These are phyloP conservation scores for Forsythia suspensa DNA, from an alignment of 257 asterid species.

Conservation along the genomic window DNA sequence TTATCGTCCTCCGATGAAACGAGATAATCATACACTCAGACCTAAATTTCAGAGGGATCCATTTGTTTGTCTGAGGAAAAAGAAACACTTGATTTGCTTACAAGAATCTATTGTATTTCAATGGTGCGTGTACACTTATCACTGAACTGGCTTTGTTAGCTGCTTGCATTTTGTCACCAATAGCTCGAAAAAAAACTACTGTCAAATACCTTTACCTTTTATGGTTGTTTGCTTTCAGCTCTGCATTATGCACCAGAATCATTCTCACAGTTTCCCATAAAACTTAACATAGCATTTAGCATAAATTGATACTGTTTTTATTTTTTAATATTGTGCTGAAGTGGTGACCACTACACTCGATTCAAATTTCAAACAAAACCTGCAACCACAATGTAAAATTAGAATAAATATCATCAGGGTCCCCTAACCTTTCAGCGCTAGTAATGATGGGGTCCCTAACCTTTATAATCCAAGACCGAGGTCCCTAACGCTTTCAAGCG, in stretches of 20 bases:
- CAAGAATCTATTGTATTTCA: not conserved
- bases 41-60: not conserved
- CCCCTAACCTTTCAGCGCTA: too few species aligned
- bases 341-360: too few species aligned
- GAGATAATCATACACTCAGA: not conserved
- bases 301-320: too few species aligned
- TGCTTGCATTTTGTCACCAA: constrained; percentile 1
- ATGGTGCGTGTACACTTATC: not conserved
- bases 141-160: not conserved
- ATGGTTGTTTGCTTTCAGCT: constrained; percentile 7
- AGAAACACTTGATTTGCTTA: not conserved
- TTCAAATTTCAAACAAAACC: too few species aligned
- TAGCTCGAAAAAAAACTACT: not conserved
- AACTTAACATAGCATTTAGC: not conserved
- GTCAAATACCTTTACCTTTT: not conserved
- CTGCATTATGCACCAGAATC: not conserved
- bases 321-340: too few species aligned
- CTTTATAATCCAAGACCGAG: too few species aligned
- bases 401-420: too few species aligned
- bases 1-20: not conserved
- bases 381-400: too few species aligned
- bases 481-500: too few species aligned
- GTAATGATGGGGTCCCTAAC: too few species aligned
- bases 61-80: not conserved
- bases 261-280: constrained; percentile 22